Percentiles rank a stretch among this genome's conserved stretches.
Evolutionary conservation across 331 rosid genomes (phyloP).

Genomic region (Stylosanthes scabra): DNA sequence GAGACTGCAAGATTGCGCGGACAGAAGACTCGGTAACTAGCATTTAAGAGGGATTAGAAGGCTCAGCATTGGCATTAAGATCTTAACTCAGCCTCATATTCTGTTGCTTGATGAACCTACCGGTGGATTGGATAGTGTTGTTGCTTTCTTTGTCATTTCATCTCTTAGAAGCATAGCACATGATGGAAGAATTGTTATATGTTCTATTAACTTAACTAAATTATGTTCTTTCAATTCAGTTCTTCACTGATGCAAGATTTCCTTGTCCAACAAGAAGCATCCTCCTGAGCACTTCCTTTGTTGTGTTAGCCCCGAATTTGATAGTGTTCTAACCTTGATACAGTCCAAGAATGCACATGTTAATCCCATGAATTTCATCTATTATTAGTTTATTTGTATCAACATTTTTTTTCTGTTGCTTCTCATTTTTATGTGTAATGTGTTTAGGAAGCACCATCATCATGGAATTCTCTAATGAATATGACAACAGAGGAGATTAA

Average conservation of each 20-base stretch:
- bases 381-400: background rate
- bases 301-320: constrained; percentile 43
- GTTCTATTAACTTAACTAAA: constrained; percentile 37
- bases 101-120: constrained; percentile 82
- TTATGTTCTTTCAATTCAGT: constrained; percentile 35
- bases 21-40: constrained; percentile 65
- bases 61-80: constrained; percentile 70
- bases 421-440: background rate
- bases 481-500: constrained; percentile 31
- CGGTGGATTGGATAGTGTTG: constrained; percentile 72
- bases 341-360: constrained; percentile 20
- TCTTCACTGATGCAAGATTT: constrained; percentile 48
- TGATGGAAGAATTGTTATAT: constrained; percentile 44
- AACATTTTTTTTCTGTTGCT: background rate
- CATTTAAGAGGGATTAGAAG: constrained; percentile 55
- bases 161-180: constrained; percentile 40
- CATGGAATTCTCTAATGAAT: constrained; percentile 18
- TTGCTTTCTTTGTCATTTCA: constrained; percentile 56
- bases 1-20: constrained; percentile 62
- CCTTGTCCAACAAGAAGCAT: constrained; percentile 44
- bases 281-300: constrained; percentile 47
- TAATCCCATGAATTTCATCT: background rate
- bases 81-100: constrained; percentile 55
- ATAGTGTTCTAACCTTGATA: constrained; percentile 25
- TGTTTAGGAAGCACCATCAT: constrained; percentile 28